phyloP scores from a whole-genome alignment of 2,329 filamentous ascomycete genomes.

The Berkeleyomyces basicola region DNA sequence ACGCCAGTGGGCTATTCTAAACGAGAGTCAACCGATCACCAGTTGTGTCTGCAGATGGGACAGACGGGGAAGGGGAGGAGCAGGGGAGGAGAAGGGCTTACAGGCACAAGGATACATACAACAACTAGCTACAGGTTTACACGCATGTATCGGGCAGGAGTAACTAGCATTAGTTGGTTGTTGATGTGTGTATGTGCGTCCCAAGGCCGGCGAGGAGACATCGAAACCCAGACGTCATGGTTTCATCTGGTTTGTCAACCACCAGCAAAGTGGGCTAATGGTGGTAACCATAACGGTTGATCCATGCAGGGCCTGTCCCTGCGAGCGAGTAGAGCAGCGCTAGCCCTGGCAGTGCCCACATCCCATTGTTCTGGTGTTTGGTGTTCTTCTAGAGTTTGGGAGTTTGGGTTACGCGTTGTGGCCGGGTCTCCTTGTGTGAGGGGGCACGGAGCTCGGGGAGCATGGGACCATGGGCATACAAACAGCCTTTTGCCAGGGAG shows the following conservation, averaged over 20 bases:
- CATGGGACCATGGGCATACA: background rate
- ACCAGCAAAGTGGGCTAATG: background rate
- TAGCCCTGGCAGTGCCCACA: background rate
- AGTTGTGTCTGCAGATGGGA: background rate
- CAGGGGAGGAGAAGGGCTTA: background rate
- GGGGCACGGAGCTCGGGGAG: no score
- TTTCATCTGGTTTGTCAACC: background rate
- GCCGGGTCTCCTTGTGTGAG: background rate
- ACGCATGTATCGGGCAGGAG: no score
- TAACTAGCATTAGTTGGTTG: no score
- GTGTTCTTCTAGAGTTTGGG: background rate
- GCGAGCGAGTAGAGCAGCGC: no score
- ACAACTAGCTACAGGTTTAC: no score
- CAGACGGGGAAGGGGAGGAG: background rate
- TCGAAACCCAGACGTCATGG: background rate
- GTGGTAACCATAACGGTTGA: background rate
- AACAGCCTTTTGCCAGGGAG: background rate
- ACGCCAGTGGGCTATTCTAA: background rate
- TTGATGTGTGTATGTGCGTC: background rate
- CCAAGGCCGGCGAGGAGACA: background rate
- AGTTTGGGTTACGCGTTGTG: background rate
- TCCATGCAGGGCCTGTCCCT: background rate
- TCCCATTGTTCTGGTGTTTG: background rate
- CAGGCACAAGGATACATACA: no score
- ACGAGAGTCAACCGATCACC: background rate